A percentile compares a stretch with the other conserved stretches of the same genome.
Conservation (phyloP, 345 rosid species). For the Eucalyptus coolabah region DNA sequence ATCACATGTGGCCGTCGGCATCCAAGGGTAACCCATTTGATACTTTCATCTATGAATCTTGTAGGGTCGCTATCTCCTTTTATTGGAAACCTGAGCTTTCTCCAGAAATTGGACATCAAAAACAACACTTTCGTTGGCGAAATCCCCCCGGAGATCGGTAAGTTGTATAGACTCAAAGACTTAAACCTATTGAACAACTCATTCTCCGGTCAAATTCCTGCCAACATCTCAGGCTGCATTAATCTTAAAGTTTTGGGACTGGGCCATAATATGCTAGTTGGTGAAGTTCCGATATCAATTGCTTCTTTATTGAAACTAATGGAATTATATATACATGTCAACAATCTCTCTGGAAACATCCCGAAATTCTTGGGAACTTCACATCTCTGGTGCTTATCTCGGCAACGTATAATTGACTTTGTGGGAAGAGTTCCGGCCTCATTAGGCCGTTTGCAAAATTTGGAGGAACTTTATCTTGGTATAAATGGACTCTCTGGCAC, state of each 20-base stretch:
- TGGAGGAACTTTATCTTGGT: neutral
- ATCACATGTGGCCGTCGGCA: too few species aligned
- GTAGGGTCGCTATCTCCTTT: too few species aligned
- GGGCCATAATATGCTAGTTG: rapidly evolving
- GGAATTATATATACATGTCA: rapidly evolving
- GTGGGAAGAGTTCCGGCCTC: slow-evolving; percentile 1
- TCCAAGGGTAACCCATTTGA: rapidly evolving
- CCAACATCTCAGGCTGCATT: too few species aligned
- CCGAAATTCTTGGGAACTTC: neutral
- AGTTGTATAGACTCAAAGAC: rapidly evolving
- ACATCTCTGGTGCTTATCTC: neutral
- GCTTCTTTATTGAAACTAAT: rapidly evolving
- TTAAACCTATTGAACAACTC: rapidly evolving
- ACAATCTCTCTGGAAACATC: neutral
- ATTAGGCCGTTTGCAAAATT: neutral
- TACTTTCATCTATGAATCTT: too few species aligned
- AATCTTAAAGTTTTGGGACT: rapidly evolving
- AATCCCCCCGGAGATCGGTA: too few species aligned
- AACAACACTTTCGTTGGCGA: too few species aligned
- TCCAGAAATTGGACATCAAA: rapidly evolving
- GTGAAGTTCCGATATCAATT: too few species aligned
- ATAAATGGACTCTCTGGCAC: neutral
- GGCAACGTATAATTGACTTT: neutral
- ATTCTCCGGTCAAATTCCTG: too few species aligned
- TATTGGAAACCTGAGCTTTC: too few species aligned